phyloP scores from a whole-genome alignment of 176 grass and related monocot genomes.

The Musa beccarii region DNA sequence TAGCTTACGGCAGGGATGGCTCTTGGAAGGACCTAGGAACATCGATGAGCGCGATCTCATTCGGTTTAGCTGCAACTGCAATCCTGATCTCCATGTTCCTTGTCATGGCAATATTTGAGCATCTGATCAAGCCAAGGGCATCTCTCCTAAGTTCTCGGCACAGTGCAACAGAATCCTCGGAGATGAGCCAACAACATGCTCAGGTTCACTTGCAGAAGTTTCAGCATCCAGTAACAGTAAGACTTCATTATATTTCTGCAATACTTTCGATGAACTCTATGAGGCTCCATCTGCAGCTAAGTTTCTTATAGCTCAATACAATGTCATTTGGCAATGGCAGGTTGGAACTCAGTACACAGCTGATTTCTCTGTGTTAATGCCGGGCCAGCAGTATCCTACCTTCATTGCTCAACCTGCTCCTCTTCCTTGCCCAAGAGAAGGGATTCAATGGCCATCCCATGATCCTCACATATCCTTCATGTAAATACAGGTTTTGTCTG shows the following conservation, averaged over 20 bases:
- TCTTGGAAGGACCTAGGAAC: slow-evolving; percentile 71
- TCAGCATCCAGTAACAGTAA: slow-evolving; percentile 34
- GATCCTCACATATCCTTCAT: slow-evolving; percentile 8
- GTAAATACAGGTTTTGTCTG: too few species aligned
- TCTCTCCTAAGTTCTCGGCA: slow-evolving; percentile 6
- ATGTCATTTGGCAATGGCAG: slow-evolving; percentile 22
- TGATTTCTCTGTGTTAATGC: slow-evolving; percentile 82
- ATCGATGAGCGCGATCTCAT: slow-evolving; percentile 88
- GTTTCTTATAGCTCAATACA: too few species aligned
- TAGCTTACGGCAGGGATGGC: slow-evolving; percentile 24
- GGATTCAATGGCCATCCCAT: slow-evolving; percentile 80
- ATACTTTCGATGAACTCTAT: too few species aligned
- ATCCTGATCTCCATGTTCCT: slow-evolving; percentile 97
- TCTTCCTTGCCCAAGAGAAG: slow-evolving; percentile 75
- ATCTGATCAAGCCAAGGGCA: slow-evolving; percentile 74
- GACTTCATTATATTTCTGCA: not conserved
- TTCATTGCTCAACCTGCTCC: slow-evolving; percentile 76
- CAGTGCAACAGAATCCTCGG: not conserved
- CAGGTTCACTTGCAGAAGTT: slow-evolving; percentile 31
- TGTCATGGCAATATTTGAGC: slow-evolving; percentile 95
- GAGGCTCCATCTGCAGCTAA: too few species aligned
- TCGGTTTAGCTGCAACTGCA: slow-evolving; percentile 86
- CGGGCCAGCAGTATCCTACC: slow-evolving; percentile 70
- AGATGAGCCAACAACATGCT: not conserved
- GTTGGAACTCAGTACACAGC: slow-evolving; percentile 22